Base-by-base conservation (phyloP, 2,329 filamentous ascomycete genomes). In the Diaporthe velutina region DNA sequence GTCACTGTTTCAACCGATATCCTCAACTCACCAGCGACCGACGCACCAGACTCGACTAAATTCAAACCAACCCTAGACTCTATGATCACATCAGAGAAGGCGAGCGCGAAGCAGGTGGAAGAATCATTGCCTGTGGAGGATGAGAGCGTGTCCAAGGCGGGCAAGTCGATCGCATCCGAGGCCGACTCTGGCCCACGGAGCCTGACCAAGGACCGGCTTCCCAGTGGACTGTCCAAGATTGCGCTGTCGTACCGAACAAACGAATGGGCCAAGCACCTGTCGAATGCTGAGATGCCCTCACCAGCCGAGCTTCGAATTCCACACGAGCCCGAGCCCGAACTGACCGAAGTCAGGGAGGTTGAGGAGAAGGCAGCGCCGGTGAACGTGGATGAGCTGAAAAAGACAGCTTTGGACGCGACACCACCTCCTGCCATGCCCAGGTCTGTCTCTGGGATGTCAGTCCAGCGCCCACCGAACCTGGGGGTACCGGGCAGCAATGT, bases 251-350 rank as follows among this genome's bases (percentile, higher is more conserved):
- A 97, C 81, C 91, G 96, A 74, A 98, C 95, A 2, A 98, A 98
- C 77, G 96, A 98, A 84, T 98, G 96, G 96, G 95, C 95, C 0
- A 98, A 98, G 82, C 95, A 98, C 82, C 87, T 98, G 15, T 91
- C 92, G 77, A 86, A 90, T 55, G 95, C 96, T 9, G 96, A 98
- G 22, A 85, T 86, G 7, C 95, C 95, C 1, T 89, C 92, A 64
- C 83, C 89, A 0, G 92, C 95, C 10, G 89, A 91, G 2, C 82
- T 94, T 67, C 73, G 13, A 30, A 57, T 45, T 40, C 61, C 70
- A 19, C 42, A 30, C 33, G 60, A 12, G 77, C 57, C 45, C 10
- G 70, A 77, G 28, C 70, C 71, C 12, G 60, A 70, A 12, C 60
- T 76, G 40, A 15, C 57, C 9, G 78, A 84, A 13, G 82, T 86